Evolutionary conservation across 768 basidiomycete species (phyloP).

Genomic region (Psilocybe cyanescens): DNA sequence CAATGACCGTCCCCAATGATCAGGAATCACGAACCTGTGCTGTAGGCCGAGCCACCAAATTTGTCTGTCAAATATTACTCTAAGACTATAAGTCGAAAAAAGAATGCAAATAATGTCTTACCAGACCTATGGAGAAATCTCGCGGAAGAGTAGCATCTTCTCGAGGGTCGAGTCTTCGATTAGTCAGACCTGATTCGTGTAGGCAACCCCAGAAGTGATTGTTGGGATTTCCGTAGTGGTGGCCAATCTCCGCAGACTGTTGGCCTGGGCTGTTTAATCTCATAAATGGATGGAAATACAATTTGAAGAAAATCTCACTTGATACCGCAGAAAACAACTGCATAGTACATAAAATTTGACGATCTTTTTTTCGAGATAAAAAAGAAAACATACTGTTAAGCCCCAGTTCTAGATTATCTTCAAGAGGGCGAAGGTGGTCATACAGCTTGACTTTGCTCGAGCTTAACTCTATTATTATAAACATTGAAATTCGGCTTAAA

Average conservation of each 20-base stretch:
- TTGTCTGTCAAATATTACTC: conserved; percentile 55
- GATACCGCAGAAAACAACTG: conserved; percentile 86
- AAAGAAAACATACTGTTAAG: conserved; percentile 19
- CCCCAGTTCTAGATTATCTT: conserved; percentile 15
- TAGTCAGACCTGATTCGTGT: conserved; percentile 67
- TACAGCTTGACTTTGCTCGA: conserved; percentile 20
- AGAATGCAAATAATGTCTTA: conserved; percentile 34
- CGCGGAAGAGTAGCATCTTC: conserved; percentile 67
- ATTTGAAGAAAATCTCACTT: conserved; percentile 52
- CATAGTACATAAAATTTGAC: background rate
- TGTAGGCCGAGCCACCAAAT: conserved; percentile 74
- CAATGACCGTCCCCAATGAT: too few relatives aligned
- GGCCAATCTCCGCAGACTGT: conserved; percentile 69
- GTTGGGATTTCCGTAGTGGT: conserved; percentile 79
- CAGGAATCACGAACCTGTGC: conserved; percentile 46
- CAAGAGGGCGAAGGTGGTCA: conserved; percentile 18
- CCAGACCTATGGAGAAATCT: conserved; percentile 66
- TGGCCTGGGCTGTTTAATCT: conserved; percentile 57
- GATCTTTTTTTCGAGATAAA: background rate
- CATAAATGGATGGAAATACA: background rate
- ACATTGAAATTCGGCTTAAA: background rate
- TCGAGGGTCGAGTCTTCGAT: conserved; percentile 49
- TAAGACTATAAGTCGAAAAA: background rate
- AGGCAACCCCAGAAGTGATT: conserved; percentile 87
- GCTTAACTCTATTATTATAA: background rate